Base-by-base conservation (phyloP, 2,329 filamentous ascomycete genomes). In the Apiospora saccharicola region DNA sequence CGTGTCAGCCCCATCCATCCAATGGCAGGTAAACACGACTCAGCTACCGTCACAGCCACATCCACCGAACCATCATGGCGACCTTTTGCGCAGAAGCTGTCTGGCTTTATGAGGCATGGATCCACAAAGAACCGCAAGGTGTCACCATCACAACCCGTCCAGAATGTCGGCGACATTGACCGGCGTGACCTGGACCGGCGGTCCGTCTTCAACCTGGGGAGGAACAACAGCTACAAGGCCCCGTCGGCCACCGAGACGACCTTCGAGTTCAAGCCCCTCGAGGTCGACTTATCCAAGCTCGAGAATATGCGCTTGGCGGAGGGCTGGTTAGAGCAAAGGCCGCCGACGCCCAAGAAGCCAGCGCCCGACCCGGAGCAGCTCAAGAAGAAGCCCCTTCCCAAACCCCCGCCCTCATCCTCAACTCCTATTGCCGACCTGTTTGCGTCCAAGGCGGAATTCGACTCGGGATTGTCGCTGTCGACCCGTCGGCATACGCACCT, bases 381-480 rank as follows among this genome's bases (percentile, higher is more conserved):
- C 68, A 70, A 70, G 68, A 51, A 70, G 47, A 51, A 51, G 68
- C 46, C 68, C 30, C 46, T 70, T n/a, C 47, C 47, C 10, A 26
- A 53, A 24, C 37, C 46, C 6, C 68, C 57, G 19, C 57, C 57
- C 1, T 22, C 34, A 34, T 51, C 73, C 1, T 37, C 71, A 1
- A 74, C 73, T 12, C 73, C 73, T 19, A 74, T 74, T 47, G 73
- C 72, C 16, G 71, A 69, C 71, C 6, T 71, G 69, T 74, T 72
- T 44, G 72, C 68, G 7, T 70, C 47, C 47, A 72, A 70, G 53
- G 68, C 69, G 2, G 30, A 64, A n/a, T 37, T 41, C 34, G 57
- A 64, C 30, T 16, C 57, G 19, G 57, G 57, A 10, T 34, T 64
- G 19, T 22, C 34, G 19, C 37, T 41, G 37, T 41, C 37, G 49